Evolutionary conservation across 352 stramenopile genomes (phyloP).

Genomic region (Pythium sp.): DNA sequence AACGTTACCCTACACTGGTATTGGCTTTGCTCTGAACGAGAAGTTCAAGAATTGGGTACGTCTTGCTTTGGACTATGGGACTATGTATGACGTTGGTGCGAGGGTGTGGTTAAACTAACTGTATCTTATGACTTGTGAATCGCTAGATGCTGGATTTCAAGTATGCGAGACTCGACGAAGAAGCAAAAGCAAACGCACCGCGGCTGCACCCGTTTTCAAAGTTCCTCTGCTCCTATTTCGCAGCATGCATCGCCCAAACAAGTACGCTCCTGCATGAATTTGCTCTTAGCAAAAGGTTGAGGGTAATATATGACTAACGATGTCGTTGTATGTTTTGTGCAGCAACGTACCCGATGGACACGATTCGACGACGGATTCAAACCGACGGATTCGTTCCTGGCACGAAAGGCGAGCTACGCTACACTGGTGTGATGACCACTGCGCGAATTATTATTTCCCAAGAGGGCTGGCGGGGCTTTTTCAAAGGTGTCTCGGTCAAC

Average conservation of each 20-base stretch:
- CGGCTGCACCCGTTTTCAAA: slow-evolving; percentile 73
- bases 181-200: slow-evolving; percentile 19
- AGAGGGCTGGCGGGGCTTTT: slow-evolving; percentile 81
- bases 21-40: slow-evolving; percentile 84
- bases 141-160: slow-evolving; percentile 50
- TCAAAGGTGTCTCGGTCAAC: slow-evolving; percentile 86
- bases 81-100: neutral
- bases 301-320: neutral
- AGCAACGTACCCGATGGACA: slow-evolving; percentile 87
- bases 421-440: slow-evolving; percentile 67
- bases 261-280: slow-evolving; percentile 31
- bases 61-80: neutral
- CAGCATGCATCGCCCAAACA: slow-evolving; percentile 81
- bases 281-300: neutral
- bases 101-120: neutral
- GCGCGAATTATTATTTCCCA: slow-evolving; percentile 65
- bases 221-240: slow-evolving; percentile 83
- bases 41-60: slow-evolving; percentile 75
- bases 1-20: slow-evolving; percentile 84
- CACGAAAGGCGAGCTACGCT: slow-evolving; percentile 39
- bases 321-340: slow-evolving; percentile 10
- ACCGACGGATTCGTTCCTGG: slow-evolving; percentile 76
- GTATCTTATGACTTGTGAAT: neutral
- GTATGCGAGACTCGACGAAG: slow-evolving; percentile 29
- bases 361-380: slow-evolving; percentile 79